These are phyloP conservation scores for Phoenix dactylifera DNA, from an alignment of 176 grass and related monocot species.

Conservation along the genomic window DNA sequence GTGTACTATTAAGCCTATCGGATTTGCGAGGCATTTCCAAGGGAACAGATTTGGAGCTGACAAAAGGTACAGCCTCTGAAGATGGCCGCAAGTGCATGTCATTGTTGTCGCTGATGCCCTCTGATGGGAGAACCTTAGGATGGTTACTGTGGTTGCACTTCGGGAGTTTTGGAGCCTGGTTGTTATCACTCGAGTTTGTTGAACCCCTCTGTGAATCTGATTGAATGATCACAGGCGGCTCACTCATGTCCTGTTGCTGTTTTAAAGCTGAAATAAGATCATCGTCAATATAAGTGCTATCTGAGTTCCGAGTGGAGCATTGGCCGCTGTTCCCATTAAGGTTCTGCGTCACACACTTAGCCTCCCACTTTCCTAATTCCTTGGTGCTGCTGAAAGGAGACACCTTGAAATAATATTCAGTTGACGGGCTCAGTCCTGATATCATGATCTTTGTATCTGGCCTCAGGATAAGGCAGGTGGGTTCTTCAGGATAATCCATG, in stretches of 20 bases:
- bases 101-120: slow-evolving; percentile 41
- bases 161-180: background rate
- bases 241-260: slow-evolving; percentile 29
- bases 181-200: slow-evolving; percentile 71
- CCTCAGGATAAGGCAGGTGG: slow-evolving; percentile 46
- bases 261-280: slow-evolving; percentile 29
- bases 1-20: slow-evolving; percentile 28
- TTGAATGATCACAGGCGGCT: slow-evolving; percentile 31
- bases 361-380: slow-evolving; percentile 43
- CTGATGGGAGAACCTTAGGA: slow-evolving; percentile 34
- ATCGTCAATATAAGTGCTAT: slow-evolving; percentile 32
- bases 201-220: slow-evolving; percentile 71
- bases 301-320: slow-evolving; percentile 48
- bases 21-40: slow-evolving; percentile 46
- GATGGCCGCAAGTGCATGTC: slow-evolving; percentile 38
- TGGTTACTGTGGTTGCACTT: slow-evolving; percentile 36
- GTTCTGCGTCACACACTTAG: slow-evolving; percentile 49
- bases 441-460: slow-evolving; percentile 47
- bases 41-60: slow-evolving; percentile 39
- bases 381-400: slow-evolving; percentile 47
- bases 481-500: slow-evolving; percentile 44
- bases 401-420: slow-evolving; percentile 61
- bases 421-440: slow-evolving; percentile 65
- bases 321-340: slow-evolving; percentile 38
- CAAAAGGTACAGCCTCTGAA: slow-evolving; percentile 40